Evolutionary conservation across 129 eudicot species (phyloP).

Genomic region (Rutidosis leptorrhynchoides): DNA sequence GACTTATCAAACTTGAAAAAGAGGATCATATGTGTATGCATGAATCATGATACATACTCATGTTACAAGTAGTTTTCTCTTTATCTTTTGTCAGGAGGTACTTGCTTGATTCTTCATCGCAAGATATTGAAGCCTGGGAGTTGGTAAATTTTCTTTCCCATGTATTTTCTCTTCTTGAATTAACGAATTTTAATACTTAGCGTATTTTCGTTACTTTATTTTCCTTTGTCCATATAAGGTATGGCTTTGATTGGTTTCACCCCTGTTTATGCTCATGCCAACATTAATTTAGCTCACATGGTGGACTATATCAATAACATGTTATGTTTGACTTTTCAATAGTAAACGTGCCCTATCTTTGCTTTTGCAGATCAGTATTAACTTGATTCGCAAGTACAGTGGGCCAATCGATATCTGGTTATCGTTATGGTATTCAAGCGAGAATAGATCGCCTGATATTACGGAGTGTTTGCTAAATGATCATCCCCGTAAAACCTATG

Average conservation of each 20-base stretch:
- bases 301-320: neutral
- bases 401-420: constrained; percentile 85
- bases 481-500: constrained; percentile 57
- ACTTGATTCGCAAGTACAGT: constrained; percentile 76
- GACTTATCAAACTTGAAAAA: constrained; percentile 12
- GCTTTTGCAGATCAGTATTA: constrained; percentile 65
- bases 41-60: neutral
- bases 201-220: neutral
- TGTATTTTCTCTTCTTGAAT: neutral
- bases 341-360: neutral
- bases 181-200: neutral
- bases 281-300: neutral
- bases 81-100: constrained; percentile 43
- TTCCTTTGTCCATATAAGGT: neutral
- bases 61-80: neutral
- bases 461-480: constrained; percentile 65
- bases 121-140: constrained; percentile 74
- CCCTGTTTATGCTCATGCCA: neutral
- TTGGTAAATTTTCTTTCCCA: constrained; percentile 45
- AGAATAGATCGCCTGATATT: constrained; percentile 22
- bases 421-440: constrained; percentile 42
- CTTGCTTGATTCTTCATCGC: constrained; percentile 40
- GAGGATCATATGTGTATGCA: neutral
- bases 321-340: constrained; percentile 5
- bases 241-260: neutral